Base-by-base conservation (phyloP, 345 rosid species). In the Gossypium rotundifolium region DNA sequence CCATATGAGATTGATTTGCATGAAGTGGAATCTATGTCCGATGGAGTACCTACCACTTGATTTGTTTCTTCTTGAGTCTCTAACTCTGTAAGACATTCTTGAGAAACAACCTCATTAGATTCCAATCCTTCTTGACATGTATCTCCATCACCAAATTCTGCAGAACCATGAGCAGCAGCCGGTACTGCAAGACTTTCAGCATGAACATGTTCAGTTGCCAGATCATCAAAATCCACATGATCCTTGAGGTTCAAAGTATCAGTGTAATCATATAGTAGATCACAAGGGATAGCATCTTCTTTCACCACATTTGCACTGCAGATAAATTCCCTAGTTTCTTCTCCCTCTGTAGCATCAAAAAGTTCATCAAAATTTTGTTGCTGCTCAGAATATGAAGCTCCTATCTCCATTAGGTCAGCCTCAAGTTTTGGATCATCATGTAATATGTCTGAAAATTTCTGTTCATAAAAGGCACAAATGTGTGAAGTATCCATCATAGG, bases 101-200 rank as follows among this genome's bases (percentile, higher is more conserved):
- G 25, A 65, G 64, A 42, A 65, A 42, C 44, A 22, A 53, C 72
- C 53, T 23, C 72, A 65, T 53, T 66, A 16, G 60, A 33, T 71
- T 83, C 83, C 42, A 77, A 70, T 65, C 40, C 79, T 71, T 83
- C 81, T 76, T 70, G 82, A 72, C 65, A 62, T 70, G 70, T 61
- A 77, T 73, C 77, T 66, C 42, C 59, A 14, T 80, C 66, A 70
- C 74, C 70, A 55, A 79, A 54, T 54, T 45, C 45, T 17, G 64
- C 7, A 65, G 77, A 75, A 66, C 14, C 71, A 72, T 63, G 23
- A 29, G 70, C 78, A 77, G 74, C 70, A 72, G 58, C 68, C 45
- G 83, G 70, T 54, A 76, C 49, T 20, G 46, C 18, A 54, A 66
- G 22, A 55, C 33, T 69, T 14, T 44, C 72, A 55, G 33, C 46